These are phyloP conservation scores for Apophysomyces elegans DNA, from an alignment of 371 early-diverging fungal species.

Conservation along the genomic window DNA sequence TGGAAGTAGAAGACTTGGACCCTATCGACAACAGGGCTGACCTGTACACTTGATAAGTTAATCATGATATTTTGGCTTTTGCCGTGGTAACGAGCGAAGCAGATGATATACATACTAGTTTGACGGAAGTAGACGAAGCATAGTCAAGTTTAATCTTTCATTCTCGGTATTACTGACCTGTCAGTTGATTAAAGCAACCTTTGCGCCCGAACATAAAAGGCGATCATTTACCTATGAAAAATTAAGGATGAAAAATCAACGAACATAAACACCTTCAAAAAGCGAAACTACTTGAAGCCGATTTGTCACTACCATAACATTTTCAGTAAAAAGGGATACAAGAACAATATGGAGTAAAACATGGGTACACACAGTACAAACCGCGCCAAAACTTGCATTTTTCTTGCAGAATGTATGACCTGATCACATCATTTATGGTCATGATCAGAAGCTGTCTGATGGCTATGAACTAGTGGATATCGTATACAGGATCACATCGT, in stretches of 20 bases:
- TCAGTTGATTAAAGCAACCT: neutral
- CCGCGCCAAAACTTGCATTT: neutral
- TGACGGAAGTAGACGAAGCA: neutral
- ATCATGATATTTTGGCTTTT: neutral
- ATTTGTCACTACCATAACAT: too few relatives aligned
- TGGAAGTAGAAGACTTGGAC: constrained; percentile 71
- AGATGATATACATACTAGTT: neutral
- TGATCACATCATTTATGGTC: constrained; percentile 3
- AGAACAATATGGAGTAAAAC: neutral
- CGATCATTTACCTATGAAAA: too few relatives aligned
- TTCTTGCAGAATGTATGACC: neutral
- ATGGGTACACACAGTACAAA: neutral
- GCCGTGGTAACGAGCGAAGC: neutral
- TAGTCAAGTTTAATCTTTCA: neutral
- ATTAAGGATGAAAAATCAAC: too few relatives aligned
- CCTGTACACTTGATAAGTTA: neutral
- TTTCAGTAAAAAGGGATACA: neutral
- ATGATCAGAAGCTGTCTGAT: neutral
- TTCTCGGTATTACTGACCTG: neutral
- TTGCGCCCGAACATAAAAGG: neutral
- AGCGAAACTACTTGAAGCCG: too few relatives aligned
- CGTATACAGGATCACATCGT: neutral
- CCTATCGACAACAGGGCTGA: neutral
- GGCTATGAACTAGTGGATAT: neutral
- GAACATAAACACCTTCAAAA: too few relatives aligned